Evolutionary conservation across 179 eudicot species (phyloP).

Genomic region (Silene coronaria): DNA sequence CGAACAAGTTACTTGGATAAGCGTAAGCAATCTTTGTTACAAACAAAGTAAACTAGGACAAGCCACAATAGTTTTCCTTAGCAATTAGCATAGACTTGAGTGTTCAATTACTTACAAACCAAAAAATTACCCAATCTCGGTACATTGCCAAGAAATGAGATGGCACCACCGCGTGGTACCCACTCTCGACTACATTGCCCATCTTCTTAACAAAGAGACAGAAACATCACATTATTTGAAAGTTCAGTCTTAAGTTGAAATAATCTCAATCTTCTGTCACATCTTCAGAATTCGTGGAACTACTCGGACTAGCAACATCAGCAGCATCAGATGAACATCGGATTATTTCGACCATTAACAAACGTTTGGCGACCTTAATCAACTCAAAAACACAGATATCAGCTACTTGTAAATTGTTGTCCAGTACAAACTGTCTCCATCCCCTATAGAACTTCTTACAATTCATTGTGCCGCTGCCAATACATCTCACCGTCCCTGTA

Average conservation of each 20-base stretch:
- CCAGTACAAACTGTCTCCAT: conserved; percentile 9
- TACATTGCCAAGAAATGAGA: too few species aligned
- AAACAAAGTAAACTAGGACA: too few species aligned
- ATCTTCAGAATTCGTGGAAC: too few species aligned
- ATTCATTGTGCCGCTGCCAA: too few species aligned
- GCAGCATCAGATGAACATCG: background rate
- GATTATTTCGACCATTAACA: conserved; percentile 11
- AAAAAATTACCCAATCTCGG: too few species aligned
- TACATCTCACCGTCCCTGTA: conserved; percentile 5
- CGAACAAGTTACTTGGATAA: too few species aligned
- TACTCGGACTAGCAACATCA: background rate
- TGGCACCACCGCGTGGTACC: too few species aligned
- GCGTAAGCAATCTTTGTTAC: too few species aligned
- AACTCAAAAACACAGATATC: conserved; percentile 18
- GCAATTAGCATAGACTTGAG: too few species aligned
- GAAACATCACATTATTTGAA: background rate
- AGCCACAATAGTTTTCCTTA: too few species aligned
- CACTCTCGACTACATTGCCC: background rate
- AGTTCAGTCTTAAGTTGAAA: background rate
- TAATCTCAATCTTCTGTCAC: background rate
- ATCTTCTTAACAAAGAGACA: background rate
- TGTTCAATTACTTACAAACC: too few species aligned
- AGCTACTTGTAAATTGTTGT: conserved; percentile 7
- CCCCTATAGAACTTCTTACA: background rate
- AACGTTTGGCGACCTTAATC: background rate